These are phyloP conservation scores for Botryotinia globosa DNA, from an alignment of 2,329 filamentous ascomycete species.

Conservation along the genomic window DNA sequence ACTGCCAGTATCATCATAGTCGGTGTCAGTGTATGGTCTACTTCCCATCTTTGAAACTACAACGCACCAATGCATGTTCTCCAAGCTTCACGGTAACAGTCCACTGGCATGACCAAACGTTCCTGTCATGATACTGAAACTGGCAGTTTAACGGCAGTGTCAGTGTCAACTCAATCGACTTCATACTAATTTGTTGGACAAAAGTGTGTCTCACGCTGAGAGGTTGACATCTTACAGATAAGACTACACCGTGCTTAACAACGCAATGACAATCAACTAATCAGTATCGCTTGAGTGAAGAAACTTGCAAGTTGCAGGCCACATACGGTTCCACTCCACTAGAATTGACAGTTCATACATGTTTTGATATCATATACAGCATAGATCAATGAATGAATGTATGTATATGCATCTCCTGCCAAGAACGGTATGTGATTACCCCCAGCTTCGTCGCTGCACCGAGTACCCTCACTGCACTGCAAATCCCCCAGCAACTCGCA, in stretches of 20 bases:
- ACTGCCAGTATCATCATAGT: not conserved
- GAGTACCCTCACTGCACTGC: not conserved
- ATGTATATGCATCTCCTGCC: not conserved
- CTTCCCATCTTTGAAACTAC: not conserved
- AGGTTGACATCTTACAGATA: not conserved
- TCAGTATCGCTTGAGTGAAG: not conserved
- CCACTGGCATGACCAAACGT: not conserved
- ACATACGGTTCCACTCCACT: not conserved
- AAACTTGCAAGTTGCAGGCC: not conserved
- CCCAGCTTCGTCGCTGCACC: slow-evolving; percentile 4
- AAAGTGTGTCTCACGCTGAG: slow-evolving; percentile 10
- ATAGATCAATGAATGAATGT: not conserved
- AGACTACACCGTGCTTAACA: not conserved
- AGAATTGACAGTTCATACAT: slow-evolving; percentile 8
- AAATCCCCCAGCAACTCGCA: not conserved
- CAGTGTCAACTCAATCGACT: not conserved
- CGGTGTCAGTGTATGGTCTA: not conserved
- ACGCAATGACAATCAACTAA: not conserved
- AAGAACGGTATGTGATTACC: not conserved
- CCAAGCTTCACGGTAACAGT: not conserved
- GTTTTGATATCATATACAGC: not conserved
- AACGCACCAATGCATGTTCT: slow-evolving; percentile 1
- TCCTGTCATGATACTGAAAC: not conserved
- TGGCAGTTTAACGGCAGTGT: not conserved
- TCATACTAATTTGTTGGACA: not conserved